Evolutionary conservation across 75 land plant species (phyloP).

Genomic region (Azolla pinnata): DNA sequence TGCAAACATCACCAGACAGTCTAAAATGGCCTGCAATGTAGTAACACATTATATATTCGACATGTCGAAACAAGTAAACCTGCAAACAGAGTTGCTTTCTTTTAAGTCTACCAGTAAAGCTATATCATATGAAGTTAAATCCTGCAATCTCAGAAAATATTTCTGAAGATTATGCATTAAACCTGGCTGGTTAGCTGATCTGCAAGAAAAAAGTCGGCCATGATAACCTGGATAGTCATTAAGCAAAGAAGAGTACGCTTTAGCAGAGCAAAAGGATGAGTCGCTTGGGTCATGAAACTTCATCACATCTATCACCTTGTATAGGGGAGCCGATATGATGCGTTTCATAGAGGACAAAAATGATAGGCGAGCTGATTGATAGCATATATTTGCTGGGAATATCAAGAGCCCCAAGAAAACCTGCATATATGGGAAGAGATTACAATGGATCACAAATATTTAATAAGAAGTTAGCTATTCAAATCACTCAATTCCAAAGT

Average conservation of each 20-base stretch:
- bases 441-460: no score
- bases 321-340: constrained; percentile 66
- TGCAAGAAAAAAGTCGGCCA: constrained; percentile 97
- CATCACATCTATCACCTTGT: no score
- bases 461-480: no score
- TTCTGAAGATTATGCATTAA: not conserved
- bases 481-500: no score
- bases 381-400: constrained; percentile 60
- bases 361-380: constrained; percentile 59
- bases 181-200: constrained; percentile 98
- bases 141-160: not conserved
- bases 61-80: constrained; percentile 69
- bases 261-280: not conserved
- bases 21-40: constrained; percentile 49
- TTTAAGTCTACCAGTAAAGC: no score
- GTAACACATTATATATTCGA: constrained; percentile 71
- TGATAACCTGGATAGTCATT: constrained; percentile 43
- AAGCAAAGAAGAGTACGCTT: not conserved
- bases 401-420: constrained; percentile 36
- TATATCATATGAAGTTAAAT: not conserved
- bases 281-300: not conserved
- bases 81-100: no score
- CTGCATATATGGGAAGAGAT: no score
- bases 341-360: constrained; percentile 57
- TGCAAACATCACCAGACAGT: constrained; percentile 40